Base-by-base conservation (phyloP, 305 asterid genomes). In the Striga hermonthica region DNA sequence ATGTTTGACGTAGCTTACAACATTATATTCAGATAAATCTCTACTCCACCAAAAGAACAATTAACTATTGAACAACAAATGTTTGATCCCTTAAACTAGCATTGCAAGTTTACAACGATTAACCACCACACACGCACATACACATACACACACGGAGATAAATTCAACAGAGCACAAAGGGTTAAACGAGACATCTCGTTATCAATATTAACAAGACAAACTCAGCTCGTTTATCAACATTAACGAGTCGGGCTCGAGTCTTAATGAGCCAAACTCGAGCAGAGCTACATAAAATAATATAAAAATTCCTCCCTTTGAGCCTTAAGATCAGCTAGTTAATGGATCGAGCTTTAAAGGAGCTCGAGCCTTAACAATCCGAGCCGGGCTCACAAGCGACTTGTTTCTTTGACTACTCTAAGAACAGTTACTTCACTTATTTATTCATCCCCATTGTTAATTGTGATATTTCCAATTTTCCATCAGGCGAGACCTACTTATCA, bases 1-100 rank as follows among this genome's bases (percentile, higher is more conserved):
- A n/a, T 9, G 39, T 37, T 43, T 43, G 34, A 53, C 41, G 65
- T 34, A 43, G 35, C 40, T 66, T 35, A 73, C 41, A 45, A 38
- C 35, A 57, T 48, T 62, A 31, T 10, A 31, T 38, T 34, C 0
- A 37, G 50, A 56, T n/a, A 28, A 53, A 35, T 15, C 60, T 28
- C 44, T 15, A 12, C 41, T 56, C 12, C 40, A 38, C 10, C 57
- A 55, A 48, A 48, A 48, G 39, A 31, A 43, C 41, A 16, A 43
- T 38, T 66, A 55, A 61, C 5, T 1, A 16, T 13, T 34, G 12
- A 60, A 22, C 12, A 60, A 12, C 36, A 72, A 60, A 34, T 7
- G 44, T 44, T 14, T 7, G 44, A 56, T 14, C 45, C 55, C 34
- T 7, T 11, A 58, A 59, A n/a, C 64, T 38, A 11, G 50, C 58